Conservation (phyloP, 768 basidiomycete genomes). For the Hypholoma fasciculare region DNA sequence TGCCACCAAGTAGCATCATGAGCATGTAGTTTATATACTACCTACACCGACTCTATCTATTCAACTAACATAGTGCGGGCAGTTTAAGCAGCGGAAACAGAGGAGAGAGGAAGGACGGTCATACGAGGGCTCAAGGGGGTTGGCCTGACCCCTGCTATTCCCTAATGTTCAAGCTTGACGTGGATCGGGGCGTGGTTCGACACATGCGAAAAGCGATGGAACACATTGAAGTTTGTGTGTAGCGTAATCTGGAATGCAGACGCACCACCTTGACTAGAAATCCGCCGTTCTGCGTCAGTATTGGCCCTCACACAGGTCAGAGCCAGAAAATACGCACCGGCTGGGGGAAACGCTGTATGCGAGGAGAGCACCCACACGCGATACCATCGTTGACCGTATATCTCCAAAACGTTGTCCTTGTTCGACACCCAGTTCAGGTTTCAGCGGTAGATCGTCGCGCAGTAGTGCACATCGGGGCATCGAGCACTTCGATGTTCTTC, state of each 20-base stretch:
- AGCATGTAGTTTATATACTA: no score
- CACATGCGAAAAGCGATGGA: conserved; percentile 87
- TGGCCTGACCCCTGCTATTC: no score
- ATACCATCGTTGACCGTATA: conserved; percentile 94
- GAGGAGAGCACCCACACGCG: conserved; percentile 95
- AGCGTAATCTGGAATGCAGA: conserved; percentile 97
- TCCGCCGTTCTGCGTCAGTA: neutral
- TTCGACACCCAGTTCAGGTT: conserved; percentile 97
- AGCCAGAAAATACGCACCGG: conserved; percentile 43
- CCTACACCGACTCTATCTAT: no score
- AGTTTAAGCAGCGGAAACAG: no score
- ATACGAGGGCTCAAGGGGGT: no score
- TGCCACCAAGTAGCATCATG: no score
- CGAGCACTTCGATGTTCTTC: conserved; percentile 94
- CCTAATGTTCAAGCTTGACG: conserved; percentile 57
- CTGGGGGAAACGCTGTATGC: conserved; percentile 85
- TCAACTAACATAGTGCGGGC: no score
- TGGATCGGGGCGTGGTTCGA: conserved; percentile 80
- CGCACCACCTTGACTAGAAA: conserved; percentile 75
- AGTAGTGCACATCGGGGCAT: conserved; percentile 97
- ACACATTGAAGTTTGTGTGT: conserved; percentile 97
- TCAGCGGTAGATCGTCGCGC: conserved; percentile 90
- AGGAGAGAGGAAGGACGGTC: no score
- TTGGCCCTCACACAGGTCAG: neutral
- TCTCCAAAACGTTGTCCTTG: conserved; percentile 83